phyloP scores from a whole-genome alignment of 2,329 filamentous ascomycete species.

The Aureobasidium sp. region DNA sequence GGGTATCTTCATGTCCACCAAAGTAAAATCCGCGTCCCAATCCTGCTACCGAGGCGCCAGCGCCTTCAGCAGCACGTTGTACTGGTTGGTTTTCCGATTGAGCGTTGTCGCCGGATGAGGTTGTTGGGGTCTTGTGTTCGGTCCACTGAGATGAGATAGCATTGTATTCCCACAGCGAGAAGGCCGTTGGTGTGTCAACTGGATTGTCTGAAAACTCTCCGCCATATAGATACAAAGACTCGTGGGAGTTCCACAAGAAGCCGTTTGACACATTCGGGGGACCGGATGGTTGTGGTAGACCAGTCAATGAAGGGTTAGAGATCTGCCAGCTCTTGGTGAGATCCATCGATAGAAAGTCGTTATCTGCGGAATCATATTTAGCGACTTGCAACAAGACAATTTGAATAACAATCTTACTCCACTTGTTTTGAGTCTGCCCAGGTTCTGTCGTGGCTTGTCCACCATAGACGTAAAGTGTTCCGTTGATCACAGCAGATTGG shows the following conservation, averaged over 20 bases:
- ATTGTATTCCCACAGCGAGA: constrained; percentile 65
- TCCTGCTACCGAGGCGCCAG: constrained; percentile 62
- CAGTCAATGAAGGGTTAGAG: constrained; percentile 54
- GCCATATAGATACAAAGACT: constrained; percentile 65
- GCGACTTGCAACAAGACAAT: constrained; percentile 17
- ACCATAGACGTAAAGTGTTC: constrained; percentile 70
- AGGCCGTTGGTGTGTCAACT: constrained; percentile 47
- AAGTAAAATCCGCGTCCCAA: constrained; percentile 72
- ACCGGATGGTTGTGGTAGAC: constrained; percentile 58
- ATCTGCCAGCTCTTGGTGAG: constrained; percentile 67
- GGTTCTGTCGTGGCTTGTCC: constrained; percentile 55
- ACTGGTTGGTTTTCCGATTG: constrained; percentile 50
- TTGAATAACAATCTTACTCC: constrained; percentile 49
- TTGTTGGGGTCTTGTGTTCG: constrained; percentile 55
- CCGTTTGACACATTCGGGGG: constrained; percentile 66
- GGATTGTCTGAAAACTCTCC: constrained; percentile 65
- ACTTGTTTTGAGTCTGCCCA: constrained; percentile 56
- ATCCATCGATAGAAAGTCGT: constrained; percentile 66
- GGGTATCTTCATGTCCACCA: constrained; percentile 64
- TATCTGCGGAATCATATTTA: constrained; percentile 41
- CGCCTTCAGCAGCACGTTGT: constrained; percentile 66
- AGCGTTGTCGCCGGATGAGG: constrained; percentile 57
- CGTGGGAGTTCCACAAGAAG: constrained; percentile 68
- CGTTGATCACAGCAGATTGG: constrained; percentile 63
- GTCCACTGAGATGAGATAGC: constrained; percentile 55